Evolutionary conservation across 176 grass and related monocot species (phyloP), one percentile per base, ranked within the genome.

Genomic region (Alopecurus myosuroides): DNA sequence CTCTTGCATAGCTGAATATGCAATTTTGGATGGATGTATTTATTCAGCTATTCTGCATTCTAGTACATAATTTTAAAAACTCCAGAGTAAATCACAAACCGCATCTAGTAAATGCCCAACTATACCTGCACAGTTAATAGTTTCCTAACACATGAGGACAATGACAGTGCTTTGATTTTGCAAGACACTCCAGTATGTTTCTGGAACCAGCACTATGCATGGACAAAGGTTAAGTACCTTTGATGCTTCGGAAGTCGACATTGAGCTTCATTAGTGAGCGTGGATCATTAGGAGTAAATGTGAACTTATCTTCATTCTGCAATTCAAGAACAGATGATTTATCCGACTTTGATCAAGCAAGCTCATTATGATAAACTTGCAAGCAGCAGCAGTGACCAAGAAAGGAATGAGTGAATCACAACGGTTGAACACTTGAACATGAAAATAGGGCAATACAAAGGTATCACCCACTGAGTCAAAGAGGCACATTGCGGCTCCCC

Each of bases 201-300:
- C n/a, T 26, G 51, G 75, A 80, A 61, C 7, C 15, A 86, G 57
- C 56, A 72, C 22, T 65, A 22, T 2, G 48, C 45, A 46, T 86
- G 6, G 50, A 22, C 48, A 91, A 49, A 80, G 34, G 0, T 0
- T 36, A 31, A 42, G 56, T 91, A 95, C 95, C 91, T 98, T 95
- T 98, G 65, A 98, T 98, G 77, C 50, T 95, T 34, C 56, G 79
- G 83, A 98, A 95, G 67, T 98, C 91, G 2, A 93, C 93, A 70
- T 89, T 95, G 75, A 98, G 71, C 81, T 95, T 98, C 96, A 95
- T 98, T 12, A 86, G 80, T 1, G 96, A 98, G n/a, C 89, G 78
- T 0, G 89, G 93, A 89, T 98, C 96, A 78, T 89, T 85, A 18
- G 96, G 96, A 26, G 79, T 79, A 69, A 98, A 98, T 53, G 73